phyloP scores from a whole-genome alignment of 805 yeast genomes.

The Saccharomycopsis selenospora region DNA sequence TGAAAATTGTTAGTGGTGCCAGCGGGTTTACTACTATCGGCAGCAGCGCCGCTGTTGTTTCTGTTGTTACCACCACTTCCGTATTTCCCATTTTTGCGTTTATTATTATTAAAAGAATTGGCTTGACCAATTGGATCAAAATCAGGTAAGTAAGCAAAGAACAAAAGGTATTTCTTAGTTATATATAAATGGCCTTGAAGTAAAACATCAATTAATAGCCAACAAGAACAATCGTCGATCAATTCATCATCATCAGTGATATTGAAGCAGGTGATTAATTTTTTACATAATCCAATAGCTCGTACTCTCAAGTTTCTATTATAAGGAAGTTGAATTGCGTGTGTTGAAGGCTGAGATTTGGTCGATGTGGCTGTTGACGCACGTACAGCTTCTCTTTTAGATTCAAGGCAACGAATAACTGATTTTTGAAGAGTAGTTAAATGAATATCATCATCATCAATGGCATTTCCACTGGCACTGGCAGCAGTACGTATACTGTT shows the following conservation, averaged over 20 bases:
- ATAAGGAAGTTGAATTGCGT: slow-evolving; percentile 15
- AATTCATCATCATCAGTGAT: slow-evolving; percentile 51
- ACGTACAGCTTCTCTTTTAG: slow-evolving; percentile 17
- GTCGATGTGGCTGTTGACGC: slow-evolving; percentile 22
- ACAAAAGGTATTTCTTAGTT: slow-evolving; percentile 57
- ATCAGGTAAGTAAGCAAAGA: slow-evolving; percentile 73
- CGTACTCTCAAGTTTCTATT: slow-evolving; percentile 25
- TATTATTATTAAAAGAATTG: background rate
- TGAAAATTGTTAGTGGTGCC: slow-evolving; percentile 23
- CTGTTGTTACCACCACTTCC: background rate
- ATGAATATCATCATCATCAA: background rate
- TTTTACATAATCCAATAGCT: slow-evolving; percentile 32
- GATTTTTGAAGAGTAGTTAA: slow-evolving; percentile 15
- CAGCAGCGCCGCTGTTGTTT: background rate
- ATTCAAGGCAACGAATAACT: slow-evolving; percentile 9
- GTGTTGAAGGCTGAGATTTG: slow-evolving; percentile 26
- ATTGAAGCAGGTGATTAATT: slow-evolving; percentile 34
- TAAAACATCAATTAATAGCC: slow-evolving; percentile 77
- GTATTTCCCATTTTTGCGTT: slow-evolving; percentile 6
- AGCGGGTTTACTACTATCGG: background rate
- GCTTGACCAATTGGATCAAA: background rate
- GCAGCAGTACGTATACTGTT: too few relatives aligned
- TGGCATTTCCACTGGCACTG: too few relatives aligned
- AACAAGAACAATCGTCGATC: slow-evolving; percentile 58
- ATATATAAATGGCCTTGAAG: slow-evolving; percentile 80